Evolutionary conservation across 768 basidiomycete genomes (phyloP).

Genomic region (Mycena leptocephala): DNA sequence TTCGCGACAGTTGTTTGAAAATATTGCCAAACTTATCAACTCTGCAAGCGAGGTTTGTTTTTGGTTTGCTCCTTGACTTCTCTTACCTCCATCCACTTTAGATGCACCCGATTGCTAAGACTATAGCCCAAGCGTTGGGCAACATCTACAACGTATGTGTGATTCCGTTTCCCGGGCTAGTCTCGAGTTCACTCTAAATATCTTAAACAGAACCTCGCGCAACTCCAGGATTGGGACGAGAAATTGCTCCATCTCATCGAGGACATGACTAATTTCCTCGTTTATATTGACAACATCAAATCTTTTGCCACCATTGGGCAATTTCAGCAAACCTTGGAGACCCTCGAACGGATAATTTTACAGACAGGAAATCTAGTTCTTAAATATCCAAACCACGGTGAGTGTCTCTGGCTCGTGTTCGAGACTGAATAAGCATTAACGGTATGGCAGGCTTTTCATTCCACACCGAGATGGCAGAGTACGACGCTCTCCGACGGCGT

Average conservation of each 20-base stretch:
- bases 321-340: neutral
- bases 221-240: constrained; percentile 23
- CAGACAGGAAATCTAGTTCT: constrained; percentile 9
- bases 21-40: neutral
- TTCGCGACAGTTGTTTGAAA: neutral
- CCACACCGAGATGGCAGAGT: constrained; percentile 15
- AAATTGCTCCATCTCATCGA: constrained; percentile 21
- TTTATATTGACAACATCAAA: constrained; percentile 2
- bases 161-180: neutral
- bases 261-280: constrained; percentile 13
- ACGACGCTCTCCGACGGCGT: neutral
- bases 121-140: neutral
- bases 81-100: neutral
- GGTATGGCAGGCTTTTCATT: neutral
- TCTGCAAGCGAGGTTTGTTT: constrained; percentile 20
- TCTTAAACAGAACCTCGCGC: neutral
- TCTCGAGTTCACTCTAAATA: neutral
- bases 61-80: neutral
- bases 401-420: neutral
- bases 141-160: constrained; percentile 13
- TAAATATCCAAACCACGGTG: constrained; percentile 20
- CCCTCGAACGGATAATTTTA: neutral
- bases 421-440: neutral
- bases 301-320: neutral
- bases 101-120: constrained; percentile 19